These are phyloP conservation scores for Penicillium sp. DNA, from an alignment of 2,329 filamentous ascomycete species.

Conservation along the genomic window DNA sequence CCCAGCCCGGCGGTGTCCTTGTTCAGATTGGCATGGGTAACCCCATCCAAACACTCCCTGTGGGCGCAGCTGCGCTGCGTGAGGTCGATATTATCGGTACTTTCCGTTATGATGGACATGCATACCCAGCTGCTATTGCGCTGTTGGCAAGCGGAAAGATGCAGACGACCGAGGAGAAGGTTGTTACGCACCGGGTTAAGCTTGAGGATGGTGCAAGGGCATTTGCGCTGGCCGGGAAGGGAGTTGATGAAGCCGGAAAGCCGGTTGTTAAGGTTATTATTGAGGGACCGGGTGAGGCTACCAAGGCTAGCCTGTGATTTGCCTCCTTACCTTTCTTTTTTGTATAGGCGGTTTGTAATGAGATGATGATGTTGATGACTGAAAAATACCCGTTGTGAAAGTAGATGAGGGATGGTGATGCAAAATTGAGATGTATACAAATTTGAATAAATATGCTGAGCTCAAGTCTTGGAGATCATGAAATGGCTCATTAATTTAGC, in stretches of 20 bases:
- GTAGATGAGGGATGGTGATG: neutral
- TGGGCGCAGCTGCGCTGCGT: slow-evolving; percentile 55
- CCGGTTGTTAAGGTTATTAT: slow-evolving; percentile 56
- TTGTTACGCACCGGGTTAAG: slow-evolving; percentile 54
- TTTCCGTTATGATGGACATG: slow-evolving; percentile 54
- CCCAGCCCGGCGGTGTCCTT: slow-evolving; percentile 51
- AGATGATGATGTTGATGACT: slow-evolving; percentile 12
- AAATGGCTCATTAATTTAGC: too few species aligned
- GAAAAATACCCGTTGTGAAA: slow-evolving; percentile 24
- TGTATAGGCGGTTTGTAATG: neutral
- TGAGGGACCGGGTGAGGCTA: slow-evolving; percentile 26
- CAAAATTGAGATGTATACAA: neutral
- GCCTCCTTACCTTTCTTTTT: neutral
- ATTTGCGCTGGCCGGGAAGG: slow-evolving; percentile 52
- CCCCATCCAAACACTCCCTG: slow-evolving; percentile 54
- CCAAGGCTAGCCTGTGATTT: slow-evolving; percentile 12
- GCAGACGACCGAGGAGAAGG: slow-evolving; percentile 49
- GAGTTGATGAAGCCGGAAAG: slow-evolving; percentile 52
- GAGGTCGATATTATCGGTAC: slow-evolving; percentile 60
- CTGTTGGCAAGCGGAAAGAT: slow-evolving; percentile 53
- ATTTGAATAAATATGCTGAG: neutral
- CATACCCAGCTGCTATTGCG: slow-evolving; percentile 56
- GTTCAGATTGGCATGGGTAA: slow-evolving; percentile 60
- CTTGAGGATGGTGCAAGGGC: slow-evolving; percentile 52
- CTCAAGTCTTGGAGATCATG: neutral